Evolutionary conservation across 78 protist genomes (phyloP).

Genomic region (Cavenderia fasciculata): DNA sequence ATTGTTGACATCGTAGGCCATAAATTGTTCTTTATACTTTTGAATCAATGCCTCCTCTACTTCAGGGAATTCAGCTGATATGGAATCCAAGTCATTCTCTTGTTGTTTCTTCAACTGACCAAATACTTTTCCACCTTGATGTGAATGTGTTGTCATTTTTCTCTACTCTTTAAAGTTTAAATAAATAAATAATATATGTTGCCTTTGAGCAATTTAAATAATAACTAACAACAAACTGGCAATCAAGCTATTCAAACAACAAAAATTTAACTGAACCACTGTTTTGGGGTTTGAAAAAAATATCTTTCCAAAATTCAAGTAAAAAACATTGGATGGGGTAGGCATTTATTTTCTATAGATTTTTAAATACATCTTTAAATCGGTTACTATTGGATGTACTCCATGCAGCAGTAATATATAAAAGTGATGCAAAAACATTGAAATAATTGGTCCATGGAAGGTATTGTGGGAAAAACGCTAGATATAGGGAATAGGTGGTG

Average conservation of each 20-base stretch:
- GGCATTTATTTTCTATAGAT: no score
- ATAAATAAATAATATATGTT: no score
- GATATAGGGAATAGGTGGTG: conserved; percentile 62
- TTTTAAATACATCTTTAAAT: conserved; percentile 50
- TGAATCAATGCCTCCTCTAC: conserved; percentile 38
- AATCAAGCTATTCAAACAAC: no score
- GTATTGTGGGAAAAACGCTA: conserved; percentile 67
- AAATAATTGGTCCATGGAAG: conserved; percentile 79
- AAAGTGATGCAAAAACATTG: conserved; percentile 63
- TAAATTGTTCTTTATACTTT: conserved; percentile 45
- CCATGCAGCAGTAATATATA: conserved; percentile 79
- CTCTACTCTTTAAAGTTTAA: no score
- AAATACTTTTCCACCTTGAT: conserved; percentile 63
- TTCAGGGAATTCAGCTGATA: conserved; percentile 60
- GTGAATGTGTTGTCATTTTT: not conserved
- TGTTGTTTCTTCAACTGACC: conserved; percentile 18
- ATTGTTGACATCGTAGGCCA: conserved; percentile 45
- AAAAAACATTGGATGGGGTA: no score
- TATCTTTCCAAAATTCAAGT: no score
- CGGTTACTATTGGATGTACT: not conserved
- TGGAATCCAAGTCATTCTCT: conserved; percentile 47
- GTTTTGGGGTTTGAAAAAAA: no score
- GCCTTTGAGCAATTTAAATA: no score
- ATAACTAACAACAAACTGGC: no score
- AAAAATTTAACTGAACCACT: no score